Evolutionary conservation across 2,329 filamentous ascomycete species (phyloP).

Genomic region (Berkeleyomyces rouxiae): DNA sequence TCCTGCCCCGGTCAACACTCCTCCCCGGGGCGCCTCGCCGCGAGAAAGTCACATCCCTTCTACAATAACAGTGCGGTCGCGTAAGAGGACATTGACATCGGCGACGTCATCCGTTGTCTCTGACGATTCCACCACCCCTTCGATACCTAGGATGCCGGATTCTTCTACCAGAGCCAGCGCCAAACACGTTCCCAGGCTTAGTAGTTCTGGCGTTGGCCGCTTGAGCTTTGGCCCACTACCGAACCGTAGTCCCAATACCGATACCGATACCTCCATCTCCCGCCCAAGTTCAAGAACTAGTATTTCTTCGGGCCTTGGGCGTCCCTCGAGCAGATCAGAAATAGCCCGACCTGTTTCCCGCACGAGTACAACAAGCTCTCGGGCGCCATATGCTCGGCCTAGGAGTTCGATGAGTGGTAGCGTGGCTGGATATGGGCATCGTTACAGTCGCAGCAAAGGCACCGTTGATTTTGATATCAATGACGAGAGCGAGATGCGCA

Average conservation of each 20-base stretch:
- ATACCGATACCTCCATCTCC: conserved; percentile 29
- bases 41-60: conserved; percentile 37
- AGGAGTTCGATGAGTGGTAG: conserved; percentile 55
- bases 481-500: conserved; percentile 27
- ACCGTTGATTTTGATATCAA: conserved; percentile 32
- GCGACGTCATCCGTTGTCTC: conserved; percentile 29
- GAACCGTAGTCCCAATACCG: conserved; percentile 33
- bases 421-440: conserved; percentile 32
- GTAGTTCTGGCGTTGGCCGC: conserved; percentile 44
- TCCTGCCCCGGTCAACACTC: conserved; percentile 61
- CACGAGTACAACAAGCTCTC: conserved; percentile 37
- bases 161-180: conserved; percentile 21
- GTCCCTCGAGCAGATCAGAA: conserved; percentile 37
- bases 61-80: conserved; percentile 48
- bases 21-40: conserved; percentile 59
- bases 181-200: conserved; percentile 39
- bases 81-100: conserved; percentile 49
- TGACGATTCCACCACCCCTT: conserved; percentile 33
- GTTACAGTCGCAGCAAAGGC: conserved; percentile 31
- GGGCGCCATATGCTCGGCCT: conserved; percentile 48
- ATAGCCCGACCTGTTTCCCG: conserved; percentile 48
- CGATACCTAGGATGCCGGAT: conserved; percentile 20
- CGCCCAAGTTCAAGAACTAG: conserved; percentile 62
- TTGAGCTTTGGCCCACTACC: conserved; percentile 47
- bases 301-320: conserved; percentile 32